Conservation (phyloP, 805 yeast species). For the Zygoascus biomembranicola region DNA sequence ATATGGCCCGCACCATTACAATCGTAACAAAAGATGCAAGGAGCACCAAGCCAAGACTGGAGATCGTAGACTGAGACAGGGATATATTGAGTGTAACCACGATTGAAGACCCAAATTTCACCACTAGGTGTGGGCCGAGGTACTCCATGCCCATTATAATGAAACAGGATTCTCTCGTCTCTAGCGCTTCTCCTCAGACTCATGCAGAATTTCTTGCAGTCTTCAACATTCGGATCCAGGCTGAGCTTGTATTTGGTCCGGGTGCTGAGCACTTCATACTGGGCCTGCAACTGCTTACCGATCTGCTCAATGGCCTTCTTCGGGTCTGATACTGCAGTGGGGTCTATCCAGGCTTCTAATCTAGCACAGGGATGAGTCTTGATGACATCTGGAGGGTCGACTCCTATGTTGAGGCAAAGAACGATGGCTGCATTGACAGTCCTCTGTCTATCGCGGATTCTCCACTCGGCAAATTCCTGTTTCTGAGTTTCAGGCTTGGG, state of each 20-base stretch:
- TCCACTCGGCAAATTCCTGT: slow-evolving; percentile 72
- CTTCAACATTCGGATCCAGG: slow-evolving; percentile 92
- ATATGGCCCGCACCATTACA: slow-evolving; percentile 93
- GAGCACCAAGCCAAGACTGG: slow-evolving; percentile 97
- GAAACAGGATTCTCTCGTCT: slow-evolving; percentile 87
- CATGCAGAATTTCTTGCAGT: slow-evolving; percentile 83
- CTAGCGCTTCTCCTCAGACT: slow-evolving; percentile 83
- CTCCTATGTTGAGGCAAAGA: slow-evolving; percentile 84
- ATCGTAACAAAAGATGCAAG: slow-evolving; percentile 90
- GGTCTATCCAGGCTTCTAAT: slow-evolving; percentile 90
- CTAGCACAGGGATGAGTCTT: slow-evolving; percentile 91
- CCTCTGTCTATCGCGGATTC: slow-evolving; percentile 83
- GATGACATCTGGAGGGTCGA: slow-evolving; percentile 93
- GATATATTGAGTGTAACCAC: slow-evolving; percentile 95
- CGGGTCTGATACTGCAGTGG: slow-evolving; percentile 69
- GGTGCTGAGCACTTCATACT: slow-evolving; percentile 81
- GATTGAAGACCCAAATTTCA: slow-evolving; percentile 96
- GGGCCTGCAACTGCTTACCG: slow-evolving; percentile 78
- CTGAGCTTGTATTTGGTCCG: slow-evolving; percentile 86
- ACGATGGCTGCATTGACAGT: slow-evolving; percentile 91
- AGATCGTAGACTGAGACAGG: slow-evolving; percentile 93
- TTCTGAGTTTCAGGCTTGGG: slow-evolving; percentile 44
- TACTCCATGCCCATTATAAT: slow-evolving; percentile 97
- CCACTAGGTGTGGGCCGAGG: slow-evolving; percentile 96
- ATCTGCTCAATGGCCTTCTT: slow-evolving; percentile 87